A percentile compares a stretch with the other conserved stretches of the same genome.
phyloP scores from a whole-genome alignment of 1,284 basidiomycete species.

The Stygiomarasmius scandens region DNA sequence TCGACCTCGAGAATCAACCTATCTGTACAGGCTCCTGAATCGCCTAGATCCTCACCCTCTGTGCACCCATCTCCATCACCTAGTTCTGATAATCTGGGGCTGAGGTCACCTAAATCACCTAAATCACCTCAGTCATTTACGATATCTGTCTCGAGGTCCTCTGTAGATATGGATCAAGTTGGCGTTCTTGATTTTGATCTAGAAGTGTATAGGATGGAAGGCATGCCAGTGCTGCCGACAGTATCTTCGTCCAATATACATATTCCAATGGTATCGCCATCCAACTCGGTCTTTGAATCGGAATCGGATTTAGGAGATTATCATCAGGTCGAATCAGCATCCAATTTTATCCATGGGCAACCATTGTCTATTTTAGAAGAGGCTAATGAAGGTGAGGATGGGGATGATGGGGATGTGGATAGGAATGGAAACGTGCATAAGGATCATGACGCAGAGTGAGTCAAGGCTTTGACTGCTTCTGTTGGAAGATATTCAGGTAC shows the following conservation, averaged over 20 bases:
- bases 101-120: background rate
- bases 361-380: background rate
- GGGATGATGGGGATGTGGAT: background rate
- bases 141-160: background rate
- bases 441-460: no score
- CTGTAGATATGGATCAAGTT: background rate
- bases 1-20: constrained; percentile 22
- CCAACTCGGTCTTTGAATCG: no score
- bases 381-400: background rate
- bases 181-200: background rate
- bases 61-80: background rate
- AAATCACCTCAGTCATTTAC: background rate
- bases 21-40: background rate
- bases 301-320: background rate
- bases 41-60: background rate
- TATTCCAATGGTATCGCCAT: background rate
- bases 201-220: background rate
- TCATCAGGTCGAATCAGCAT: background rate
- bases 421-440: background rate
- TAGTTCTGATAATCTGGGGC: background rate
- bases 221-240: no score
- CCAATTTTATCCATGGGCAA: background rate
- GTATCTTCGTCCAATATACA: no score
- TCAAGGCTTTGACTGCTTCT: no score
- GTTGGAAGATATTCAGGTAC: no score